Percentiles rank a stretch among this genome's conserved stretches.
Evolutionary conservation across 805 yeast species (phyloP).

Genomic region (Candida sphagnicola): DNA sequence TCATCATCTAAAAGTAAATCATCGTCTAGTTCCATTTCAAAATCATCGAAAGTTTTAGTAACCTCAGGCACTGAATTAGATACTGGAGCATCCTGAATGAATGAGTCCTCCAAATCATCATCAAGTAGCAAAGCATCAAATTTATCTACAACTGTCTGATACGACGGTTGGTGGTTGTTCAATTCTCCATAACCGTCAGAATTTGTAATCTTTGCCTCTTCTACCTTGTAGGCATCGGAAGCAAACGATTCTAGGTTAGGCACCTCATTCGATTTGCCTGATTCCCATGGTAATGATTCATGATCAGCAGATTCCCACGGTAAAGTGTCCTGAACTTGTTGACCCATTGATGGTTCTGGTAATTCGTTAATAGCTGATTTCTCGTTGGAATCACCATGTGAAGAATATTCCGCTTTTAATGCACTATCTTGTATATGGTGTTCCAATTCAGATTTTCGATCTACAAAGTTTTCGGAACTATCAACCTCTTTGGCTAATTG

Average conservation of each 20-base stretch:
- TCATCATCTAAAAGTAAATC: conserved; percentile 33
- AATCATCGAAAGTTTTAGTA: not conserved
- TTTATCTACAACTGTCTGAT: not conserved
- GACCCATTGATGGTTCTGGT: too few species aligned
- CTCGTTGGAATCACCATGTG: too few species aligned
- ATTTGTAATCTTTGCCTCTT: not conserved
- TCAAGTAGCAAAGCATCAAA: not conserved
- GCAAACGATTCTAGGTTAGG: not conserved
- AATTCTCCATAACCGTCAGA: not conserved
- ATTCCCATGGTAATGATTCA: conserved; percentile 4
- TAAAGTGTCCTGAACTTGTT: not conserved
- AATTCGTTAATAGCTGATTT: too few species aligned
- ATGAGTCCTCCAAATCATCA: not conserved
- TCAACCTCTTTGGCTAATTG: too few species aligned
- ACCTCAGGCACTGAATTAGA: not conserved
- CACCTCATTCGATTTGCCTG: not conserved
- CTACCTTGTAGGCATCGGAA: too few species aligned
- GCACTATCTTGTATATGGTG: too few species aligned
- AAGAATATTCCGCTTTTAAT: too few species aligned
- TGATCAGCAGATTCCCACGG: not conserved
- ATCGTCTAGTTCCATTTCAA: conserved; percentile 23
- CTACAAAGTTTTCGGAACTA: too few species aligned
- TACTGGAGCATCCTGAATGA: not conserved
- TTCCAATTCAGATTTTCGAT: too few species aligned
- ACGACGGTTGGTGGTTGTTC: not conserved